phyloP scores from a whole-genome alignment of 2,329 filamentous ascomycete species.

The Alternaria incomplexa region DNA sequence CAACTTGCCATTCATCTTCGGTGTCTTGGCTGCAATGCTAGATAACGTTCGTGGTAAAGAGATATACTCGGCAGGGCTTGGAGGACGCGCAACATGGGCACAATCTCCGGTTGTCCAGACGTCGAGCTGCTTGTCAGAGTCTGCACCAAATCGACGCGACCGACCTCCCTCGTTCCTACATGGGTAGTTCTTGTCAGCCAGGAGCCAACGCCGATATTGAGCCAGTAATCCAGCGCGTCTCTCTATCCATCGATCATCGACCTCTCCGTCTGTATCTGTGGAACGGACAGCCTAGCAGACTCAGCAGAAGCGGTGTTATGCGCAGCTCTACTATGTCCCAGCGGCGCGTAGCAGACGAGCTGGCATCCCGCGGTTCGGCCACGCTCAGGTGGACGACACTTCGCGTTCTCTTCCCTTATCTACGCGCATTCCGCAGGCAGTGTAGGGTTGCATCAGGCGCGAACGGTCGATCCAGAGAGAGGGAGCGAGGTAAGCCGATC shows the following conservation, averaged over 20 bases:
- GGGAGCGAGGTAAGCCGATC: not conserved
- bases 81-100: not conserved
- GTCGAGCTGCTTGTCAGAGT: not conserved
- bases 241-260: not conserved
- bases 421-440: not conserved
- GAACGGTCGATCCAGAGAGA: not conserved
- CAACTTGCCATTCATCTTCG: not conserved
- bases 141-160: not conserved
- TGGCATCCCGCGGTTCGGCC: not conserved
- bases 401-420: not conserved
- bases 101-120: not conserved
- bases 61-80: not conserved
- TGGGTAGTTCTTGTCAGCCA: not conserved
- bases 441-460: not conserved
- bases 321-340: not conserved
- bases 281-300: not conserved
- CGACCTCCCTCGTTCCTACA: not conserved
- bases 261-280: not conserved
- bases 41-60: not conserved
- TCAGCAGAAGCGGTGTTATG: not conserved
- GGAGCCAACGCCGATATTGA: not conserved
- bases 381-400: not conserved
- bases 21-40: not conserved
- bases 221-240: not conserved
- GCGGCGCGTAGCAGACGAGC: not conserved